Base-by-base conservation (phyloP, 345 rosid species). In the Stellera chamaejasme region DNA sequence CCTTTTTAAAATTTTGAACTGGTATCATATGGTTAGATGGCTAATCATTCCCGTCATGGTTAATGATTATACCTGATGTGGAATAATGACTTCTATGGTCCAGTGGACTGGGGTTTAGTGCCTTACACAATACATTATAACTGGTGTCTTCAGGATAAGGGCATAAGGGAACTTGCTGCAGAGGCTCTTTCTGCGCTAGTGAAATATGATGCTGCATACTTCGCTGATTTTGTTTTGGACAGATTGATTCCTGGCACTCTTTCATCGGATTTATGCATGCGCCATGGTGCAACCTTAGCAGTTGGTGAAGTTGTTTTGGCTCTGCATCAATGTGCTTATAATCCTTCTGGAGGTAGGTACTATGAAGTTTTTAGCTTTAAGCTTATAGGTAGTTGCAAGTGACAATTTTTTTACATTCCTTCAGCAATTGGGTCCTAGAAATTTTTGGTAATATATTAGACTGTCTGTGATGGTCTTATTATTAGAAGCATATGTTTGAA, bases 231-330 rank as follows among this genome's bases (percentile, higher is more conserved):
- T 75, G 83, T 81, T 63, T 67, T 92, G 69, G 88, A 79, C 64
- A 85, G 82, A 64, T 71, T 93, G 63, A 73, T 75, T 77, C 94
- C 94, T 44, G 78, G 54, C 47, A 92, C 99, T 61, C 90, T 92
- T 44, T 92, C 96, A 47, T 72, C 95, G 54, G 98, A 92, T 78
- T 69, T 92, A 69, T 84, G 93, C 77, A 72, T 69, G 59, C 97
- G 96, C 49, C 99, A 92, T 78, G 99, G 99, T 77, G 87, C 93
- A 46, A 92, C 95, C 63, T 78, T 89, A 60, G 87, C 99, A 61
- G 72, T 69, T 52, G 99, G 83, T 45, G 99, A 92, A 76, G 72
- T 92, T 72, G 79, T 79, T 63, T 70, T 86, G 73, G 90, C 91
- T 63, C 66, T 92, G 50, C 80, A 81, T 76, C 80, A 69, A 57